Evolutionary conservation across 768 basidiomycete species (phyloP).

Genomic region (Suillus clintonianus): DNA sequence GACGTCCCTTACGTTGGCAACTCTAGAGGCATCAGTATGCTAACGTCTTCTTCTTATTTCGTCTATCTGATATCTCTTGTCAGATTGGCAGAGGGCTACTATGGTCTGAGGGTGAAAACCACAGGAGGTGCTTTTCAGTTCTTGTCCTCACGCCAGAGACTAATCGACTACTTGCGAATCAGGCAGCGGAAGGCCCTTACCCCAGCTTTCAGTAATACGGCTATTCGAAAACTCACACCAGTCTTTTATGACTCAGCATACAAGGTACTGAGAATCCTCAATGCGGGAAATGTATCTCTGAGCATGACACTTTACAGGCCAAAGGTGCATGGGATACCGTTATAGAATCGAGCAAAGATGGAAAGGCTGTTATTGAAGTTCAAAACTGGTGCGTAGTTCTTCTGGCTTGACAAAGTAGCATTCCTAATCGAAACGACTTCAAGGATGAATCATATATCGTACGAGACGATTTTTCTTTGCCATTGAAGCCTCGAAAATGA

Average conservation of each 20-base stretch:
- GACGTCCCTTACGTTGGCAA: constrained; percentile 32
- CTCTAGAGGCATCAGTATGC: constrained; percentile 36
- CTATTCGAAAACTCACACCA: constrained; percentile 19
- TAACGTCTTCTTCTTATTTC: background rate
- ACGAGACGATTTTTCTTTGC: constrained; percentile 10
- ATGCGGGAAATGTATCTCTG: background rate
- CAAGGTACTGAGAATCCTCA: constrained; percentile 23
- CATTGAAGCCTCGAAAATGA: background rate
- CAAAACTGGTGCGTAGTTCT: constrained; percentile 41
- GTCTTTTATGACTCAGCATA: constrained; percentile 29
- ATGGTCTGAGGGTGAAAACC: constrained; percentile 41
- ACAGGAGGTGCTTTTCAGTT: constrained; percentile 35
- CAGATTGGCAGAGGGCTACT: constrained; percentile 37
- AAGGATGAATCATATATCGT: constrained; percentile 51
- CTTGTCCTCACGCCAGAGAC: background rate
- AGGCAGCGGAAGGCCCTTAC: constrained; percentile 29
- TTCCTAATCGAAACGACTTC: background rate
- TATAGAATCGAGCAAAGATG: constrained; percentile 20
- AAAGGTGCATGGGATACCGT: constrained; percentile 34
- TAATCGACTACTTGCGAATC: background rate
- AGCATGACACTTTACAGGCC: constrained; percentile 16
- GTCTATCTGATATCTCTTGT: background rate
- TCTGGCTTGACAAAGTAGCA: background rate
- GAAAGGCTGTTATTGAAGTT: constrained; percentile 44
- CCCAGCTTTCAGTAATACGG: constrained; percentile 24